Percentiles rank a stretch among this genome's conserved stretches.
These are phyloP conservation scores for Oryza rufipogon DNA, from an alignment of 176 grass and related monocot genomes.

Conservation along the genomic window DNA sequence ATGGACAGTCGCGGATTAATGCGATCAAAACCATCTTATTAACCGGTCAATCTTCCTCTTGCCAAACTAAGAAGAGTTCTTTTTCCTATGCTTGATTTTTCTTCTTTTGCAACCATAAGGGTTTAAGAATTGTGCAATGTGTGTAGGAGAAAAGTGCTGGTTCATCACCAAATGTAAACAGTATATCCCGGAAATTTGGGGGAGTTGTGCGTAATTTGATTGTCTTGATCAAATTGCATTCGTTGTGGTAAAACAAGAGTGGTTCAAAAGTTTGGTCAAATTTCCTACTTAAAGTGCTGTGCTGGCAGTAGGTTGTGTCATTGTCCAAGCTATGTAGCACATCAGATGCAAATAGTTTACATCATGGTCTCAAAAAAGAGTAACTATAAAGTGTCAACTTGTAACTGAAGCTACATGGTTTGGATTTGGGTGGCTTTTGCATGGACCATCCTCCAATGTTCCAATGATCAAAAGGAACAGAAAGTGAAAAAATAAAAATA, in stretches of 20 bases:
- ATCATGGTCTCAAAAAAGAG: background rate
- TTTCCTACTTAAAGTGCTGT: conserved; percentile 11
- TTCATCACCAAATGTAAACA: conserved; percentile 42
- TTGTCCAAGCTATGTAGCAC: conserved; percentile 31
- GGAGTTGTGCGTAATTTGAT: conserved; percentile 37
- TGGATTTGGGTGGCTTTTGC: conserved; percentile 9
- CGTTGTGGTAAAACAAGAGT: conserved; percentile 21
- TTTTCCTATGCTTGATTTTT: conserved; percentile 9
- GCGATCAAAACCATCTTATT: background rate
- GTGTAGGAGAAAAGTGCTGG: conserved; percentile 41
- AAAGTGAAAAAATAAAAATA: background rate
- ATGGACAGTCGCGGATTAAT: conserved; percentile 68
- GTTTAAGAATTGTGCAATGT: conserved; percentile 39
- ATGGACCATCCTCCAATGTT: conserved; percentile 33
- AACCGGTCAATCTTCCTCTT: conserved; percentile 35
- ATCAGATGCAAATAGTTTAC: conserved; percentile 21
- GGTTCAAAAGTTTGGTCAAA: conserved; percentile 32
- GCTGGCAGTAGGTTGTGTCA: conserved; percentile 24
- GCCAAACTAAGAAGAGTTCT: conserved; percentile 9
- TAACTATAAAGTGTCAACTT: conserved; percentile 24
- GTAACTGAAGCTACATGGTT: conserved; percentile 30
- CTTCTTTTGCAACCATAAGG: conserved; percentile 34
- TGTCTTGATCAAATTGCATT: conserved; percentile 46
- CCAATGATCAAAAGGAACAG: conserved; percentile 7
- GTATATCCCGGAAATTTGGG: conserved; percentile 43